phyloP scores from a whole-genome alignment of 495 filamentous ascomycete genomes.

The Daldinia vernicosa region DNA sequence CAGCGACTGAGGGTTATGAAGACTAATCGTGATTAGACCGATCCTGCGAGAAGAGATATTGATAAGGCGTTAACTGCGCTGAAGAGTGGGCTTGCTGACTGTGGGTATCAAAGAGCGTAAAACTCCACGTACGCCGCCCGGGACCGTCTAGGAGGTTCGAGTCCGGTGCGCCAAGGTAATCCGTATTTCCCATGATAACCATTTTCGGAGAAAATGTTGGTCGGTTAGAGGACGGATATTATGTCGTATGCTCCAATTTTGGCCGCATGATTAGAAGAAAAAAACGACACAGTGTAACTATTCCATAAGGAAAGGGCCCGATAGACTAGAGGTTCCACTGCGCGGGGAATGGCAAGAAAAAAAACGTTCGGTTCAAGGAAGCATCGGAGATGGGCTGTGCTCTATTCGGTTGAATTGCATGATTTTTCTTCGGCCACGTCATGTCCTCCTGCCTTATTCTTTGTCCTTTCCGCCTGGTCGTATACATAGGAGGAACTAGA shows the following conservation, averaged over 20 bases:
- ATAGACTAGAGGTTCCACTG: constrained; percentile 29
- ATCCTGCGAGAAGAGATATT: constrained; percentile 73
- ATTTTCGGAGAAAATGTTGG: constrained; percentile 6
- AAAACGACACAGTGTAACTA: constrained; percentile 21
- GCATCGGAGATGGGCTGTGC: constrained; percentile 2
- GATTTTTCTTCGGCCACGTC: constrained; percentile 16
- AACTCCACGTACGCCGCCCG: background rate
- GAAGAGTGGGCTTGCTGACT: constrained; percentile 76
- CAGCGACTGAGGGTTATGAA: constrained; percentile 49
- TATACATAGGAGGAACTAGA: constrained; percentile 5
- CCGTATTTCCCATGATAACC: background rate
- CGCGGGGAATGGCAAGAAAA: constrained; percentile 14
- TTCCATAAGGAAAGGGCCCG: constrained; percentile 16
- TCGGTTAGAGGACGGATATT: constrained; percentile 4
- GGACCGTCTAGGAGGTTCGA: background rate
- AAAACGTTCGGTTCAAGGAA: background rate
- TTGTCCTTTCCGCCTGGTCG: constrained; percentile 9
- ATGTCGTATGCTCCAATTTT: background rate
- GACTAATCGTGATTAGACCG: constrained; percentile 56
- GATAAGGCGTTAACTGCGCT: constrained; percentile 82
- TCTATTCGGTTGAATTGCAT: constrained; percentile 14
- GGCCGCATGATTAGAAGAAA: constrained; percentile 1
- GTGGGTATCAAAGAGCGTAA: constrained; percentile 67
- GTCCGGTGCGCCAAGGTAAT: background rate
- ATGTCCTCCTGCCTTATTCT: constrained; percentile 7